Base-by-base conservation (phyloP, 2,329 filamentous ascomycete species). In the Juglanconis oblonga region DNA sequence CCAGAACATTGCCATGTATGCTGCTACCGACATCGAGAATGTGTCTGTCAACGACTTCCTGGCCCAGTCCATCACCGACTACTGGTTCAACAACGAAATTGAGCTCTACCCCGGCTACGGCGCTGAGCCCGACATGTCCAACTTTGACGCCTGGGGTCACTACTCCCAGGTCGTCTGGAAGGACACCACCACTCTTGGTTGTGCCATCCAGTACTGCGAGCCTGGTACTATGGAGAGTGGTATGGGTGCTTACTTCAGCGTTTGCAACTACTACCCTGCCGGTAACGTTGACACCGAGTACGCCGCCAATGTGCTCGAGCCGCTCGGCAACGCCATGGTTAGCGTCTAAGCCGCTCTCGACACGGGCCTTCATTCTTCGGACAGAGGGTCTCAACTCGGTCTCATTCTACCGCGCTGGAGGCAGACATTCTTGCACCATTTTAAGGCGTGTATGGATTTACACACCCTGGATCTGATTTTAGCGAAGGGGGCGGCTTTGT, bases 11-110 rank as follows among this genome's bases (percentile, higher is more conserved):
- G 94, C 91, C 70, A 87, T 88, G 66, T 81, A 74, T 71, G 81
- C 76, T 52, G 74, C 74, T 52, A 73, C 74, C 33, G 67, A 77
- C 51, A 73, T 78, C 31, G 65, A 73, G 62, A 64, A 70, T 63
- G 80, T 87, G 66, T 81, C 84, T 62, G 70, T 74, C 2, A 72
- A 77, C n/a, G 75, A 73, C 62, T 82, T 87, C 51, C 80, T 91
- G 64, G 85, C 86, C 57, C 79, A 83, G 64, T 86, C 89, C 66
- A 87, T 94, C 71, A 91, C 87, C 69, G 84, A 94, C 72, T 81
- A 88, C 77, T 97, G 95, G 91, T 97, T 97, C 84, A 91, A 95
- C 73, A 84, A 84, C 68, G 92, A 97, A 75, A 79, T 89, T 68
- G 71, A 72, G 64, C 76, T 76, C 68, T 87, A 81, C 75, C 81